Conservation (phyloP, 2,329 filamentous ascomycete species). For the Aspergillus sojae region DNA sequence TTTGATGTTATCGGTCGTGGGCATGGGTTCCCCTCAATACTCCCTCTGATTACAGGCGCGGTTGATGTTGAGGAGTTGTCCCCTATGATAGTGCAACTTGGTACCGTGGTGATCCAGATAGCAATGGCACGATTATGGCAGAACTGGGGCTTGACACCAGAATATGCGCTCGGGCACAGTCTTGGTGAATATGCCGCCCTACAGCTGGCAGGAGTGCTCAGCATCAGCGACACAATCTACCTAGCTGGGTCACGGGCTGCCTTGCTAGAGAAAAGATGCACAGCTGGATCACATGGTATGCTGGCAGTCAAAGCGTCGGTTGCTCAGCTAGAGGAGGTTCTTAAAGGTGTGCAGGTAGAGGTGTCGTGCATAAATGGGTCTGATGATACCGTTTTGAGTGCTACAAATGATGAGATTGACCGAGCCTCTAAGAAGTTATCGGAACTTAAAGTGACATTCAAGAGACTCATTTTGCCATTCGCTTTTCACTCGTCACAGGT, state of each 20-base stretch:
- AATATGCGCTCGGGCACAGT: slow-evolving; percentile 45
- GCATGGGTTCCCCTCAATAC: slow-evolving; percentile 38
- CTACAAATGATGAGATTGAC: neutral
- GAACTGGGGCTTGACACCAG: slow-evolving; percentile 34
- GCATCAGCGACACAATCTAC: slow-evolving; percentile 41
- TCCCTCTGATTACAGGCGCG: slow-evolving; percentile 34
- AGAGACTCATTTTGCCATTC: neutral
- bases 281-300: slow-evolving; percentile 46
- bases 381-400: slow-evolving; percentile 14
- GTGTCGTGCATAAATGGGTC: neutral
- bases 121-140: slow-evolving; percentile 38
- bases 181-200: slow-evolving; percentile 47
- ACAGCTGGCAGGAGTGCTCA: slow-evolving; percentile 41
- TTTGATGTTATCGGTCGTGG: slow-evolving; percentile 32
- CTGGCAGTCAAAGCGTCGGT: slow-evolving; percentile 42
- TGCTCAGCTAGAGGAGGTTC: neutral
- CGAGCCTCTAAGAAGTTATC: neutral
- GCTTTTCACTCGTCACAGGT: slow-evolving; percentile 33
- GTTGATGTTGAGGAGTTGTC: slow-evolving; percentile 31
- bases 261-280: slow-evolving; percentile 42
- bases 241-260: slow-evolving; percentile 43
- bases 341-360: neutral
- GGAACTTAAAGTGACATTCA: neutral
- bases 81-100: slow-evolving; percentile 37
- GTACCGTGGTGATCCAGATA: slow-evolving; percentile 40